Evolutionary conservation across 106 monocot genomes (phyloP).

Genomic region (Triglochin maritima): DNA sequence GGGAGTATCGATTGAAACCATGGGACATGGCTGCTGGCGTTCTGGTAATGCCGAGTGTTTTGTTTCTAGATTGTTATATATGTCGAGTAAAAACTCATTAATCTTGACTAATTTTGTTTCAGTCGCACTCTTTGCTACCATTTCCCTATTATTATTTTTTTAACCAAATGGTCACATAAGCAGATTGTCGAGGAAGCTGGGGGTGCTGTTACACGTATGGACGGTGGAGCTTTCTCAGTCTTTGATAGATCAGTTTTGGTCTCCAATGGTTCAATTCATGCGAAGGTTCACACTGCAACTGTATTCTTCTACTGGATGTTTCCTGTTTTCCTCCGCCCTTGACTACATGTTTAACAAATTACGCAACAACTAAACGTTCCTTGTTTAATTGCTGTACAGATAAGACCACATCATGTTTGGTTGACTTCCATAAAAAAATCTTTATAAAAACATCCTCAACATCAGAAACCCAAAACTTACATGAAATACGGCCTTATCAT

Average conservation of each 20-base stretch:
- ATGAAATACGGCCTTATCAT: no score
- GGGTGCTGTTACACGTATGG: slow-evolving; percentile 83
- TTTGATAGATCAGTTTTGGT: slow-evolving; percentile 96
- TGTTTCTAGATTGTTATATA: neutral
- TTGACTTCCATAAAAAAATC: no score
- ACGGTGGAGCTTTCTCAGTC: slow-evolving; percentile 80
- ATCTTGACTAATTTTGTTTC: no score
- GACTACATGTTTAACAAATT: no score
- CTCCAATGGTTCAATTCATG: slow-evolving; percentile 78
- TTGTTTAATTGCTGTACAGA: no score
- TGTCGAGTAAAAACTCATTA: no score
- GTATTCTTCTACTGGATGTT: neutral
- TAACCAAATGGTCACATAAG: neutral
- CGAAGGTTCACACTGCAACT: slow-evolving; percentile 34
- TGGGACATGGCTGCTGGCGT: slow-evolving; percentile 99
- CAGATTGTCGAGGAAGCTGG: slow-evolving; percentile 99
- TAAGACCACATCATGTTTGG: no score
- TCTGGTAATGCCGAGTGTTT: slow-evolving; percentile 38
- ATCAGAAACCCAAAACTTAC: no score
- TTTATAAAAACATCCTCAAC: no score
- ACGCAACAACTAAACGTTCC: no score
- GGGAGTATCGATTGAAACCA: slow-evolving; percentile 99
- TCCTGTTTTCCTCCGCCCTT: neutral
- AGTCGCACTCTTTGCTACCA: neutral
- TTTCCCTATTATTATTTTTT: neutral